Conservation (phyloP, 352 stramenopile genomes). For the Thalassiosira tumida region DNA sequence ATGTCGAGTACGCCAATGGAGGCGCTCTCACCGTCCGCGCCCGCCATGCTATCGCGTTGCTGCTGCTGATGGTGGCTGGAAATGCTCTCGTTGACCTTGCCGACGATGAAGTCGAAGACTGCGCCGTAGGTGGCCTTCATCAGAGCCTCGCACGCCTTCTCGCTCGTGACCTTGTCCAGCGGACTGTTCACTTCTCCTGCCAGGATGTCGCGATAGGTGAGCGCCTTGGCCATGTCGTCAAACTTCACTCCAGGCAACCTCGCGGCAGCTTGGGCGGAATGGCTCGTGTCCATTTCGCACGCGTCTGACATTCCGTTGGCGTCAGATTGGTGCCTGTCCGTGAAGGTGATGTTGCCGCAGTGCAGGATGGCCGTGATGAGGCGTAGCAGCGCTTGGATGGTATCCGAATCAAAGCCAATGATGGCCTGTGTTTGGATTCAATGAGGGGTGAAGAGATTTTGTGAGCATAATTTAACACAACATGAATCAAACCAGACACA, state of each 20-base stretch:
- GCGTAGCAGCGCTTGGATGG: conserved; percentile 86
- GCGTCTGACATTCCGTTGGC: conserved; percentile 53
- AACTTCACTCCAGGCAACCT: conserved; percentile 70
- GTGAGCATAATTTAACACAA: too few relatives aligned
- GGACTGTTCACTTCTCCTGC: conserved; percentile 78
- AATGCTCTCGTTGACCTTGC: conserved; percentile 85
- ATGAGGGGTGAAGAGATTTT: too few relatives aligned
- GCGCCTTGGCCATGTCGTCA: conserved; percentile 66
- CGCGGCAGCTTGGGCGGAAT: conserved; percentile 82
- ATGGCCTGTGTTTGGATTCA: conserved; percentile 72
- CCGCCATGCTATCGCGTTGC: neutral
- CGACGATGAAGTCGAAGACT: conserved; percentile 86
- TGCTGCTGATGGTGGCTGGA: neutral
- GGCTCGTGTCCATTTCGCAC: conserved; percentile 90
- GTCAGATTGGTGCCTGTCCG: conserved; percentile 88
- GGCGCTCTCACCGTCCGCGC: conserved; percentile 86
- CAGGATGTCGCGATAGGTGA: conserved; percentile 76
- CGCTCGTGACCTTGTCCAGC: conserved; percentile 73
- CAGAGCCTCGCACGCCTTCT: conserved; percentile 79
- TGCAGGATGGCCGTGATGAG: conserved; percentile 90
- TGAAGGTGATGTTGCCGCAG: conserved; percentile 92
- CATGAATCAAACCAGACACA: too few relatives aligned
- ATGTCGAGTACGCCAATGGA: conserved; percentile 91
- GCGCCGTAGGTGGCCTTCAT: conserved; percentile 95
- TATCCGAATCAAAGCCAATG: conserved; percentile 85